phyloP scores from a whole-genome alignment of 2,329 filamentous ascomycete genomes.

The Chrysoporthe cubensis region DNA sequence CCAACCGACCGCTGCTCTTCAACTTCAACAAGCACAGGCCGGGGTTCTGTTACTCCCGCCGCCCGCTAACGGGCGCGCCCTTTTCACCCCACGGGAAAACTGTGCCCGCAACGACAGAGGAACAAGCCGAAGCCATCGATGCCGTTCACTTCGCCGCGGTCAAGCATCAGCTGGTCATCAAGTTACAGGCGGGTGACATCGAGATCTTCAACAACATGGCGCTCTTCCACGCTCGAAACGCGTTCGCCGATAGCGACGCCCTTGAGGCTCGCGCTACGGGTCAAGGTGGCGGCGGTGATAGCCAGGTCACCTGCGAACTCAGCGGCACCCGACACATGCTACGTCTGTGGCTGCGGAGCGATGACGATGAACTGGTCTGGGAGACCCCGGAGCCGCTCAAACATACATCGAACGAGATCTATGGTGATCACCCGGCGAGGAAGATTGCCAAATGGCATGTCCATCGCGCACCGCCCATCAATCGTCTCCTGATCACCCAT shows the following conservation, averaged over 20 bases:
- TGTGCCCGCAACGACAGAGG: constrained; percentile 33
- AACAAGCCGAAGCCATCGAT: constrained; percentile 33
- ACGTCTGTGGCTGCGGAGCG: constrained; percentile 32
- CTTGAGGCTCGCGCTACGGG: no score
- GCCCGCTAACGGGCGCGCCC: constrained; percentile 31
- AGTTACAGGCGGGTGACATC: constrained; percentile 30
- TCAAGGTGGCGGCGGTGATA: no score
- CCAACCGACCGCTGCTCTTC: constrained; percentile 26
- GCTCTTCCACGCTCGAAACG: constrained; percentile 32
- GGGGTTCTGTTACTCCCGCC: constrained; percentile 33
- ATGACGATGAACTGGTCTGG: constrained; percentile 15
- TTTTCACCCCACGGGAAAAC: constrained; percentile 32
- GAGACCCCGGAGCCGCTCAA: no score
- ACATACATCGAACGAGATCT: no score
- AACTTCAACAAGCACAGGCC: constrained; percentile 31
- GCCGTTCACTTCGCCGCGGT: constrained; percentile 31
- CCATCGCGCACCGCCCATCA: no score
- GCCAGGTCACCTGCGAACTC: no score
- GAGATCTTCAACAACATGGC: constrained; percentile 34
- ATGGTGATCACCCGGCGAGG: no score
- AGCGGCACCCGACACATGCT: constrained; percentile 29
- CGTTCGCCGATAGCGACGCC: constrained; percentile 29
- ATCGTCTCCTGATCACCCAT: no score
- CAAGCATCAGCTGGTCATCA: constrained; percentile 28
- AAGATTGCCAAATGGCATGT: no score